Evolutionary conservation across 495 filamentous ascomycete species (phyloP).

Genomic region (Penicillium cataractarum): DNA sequence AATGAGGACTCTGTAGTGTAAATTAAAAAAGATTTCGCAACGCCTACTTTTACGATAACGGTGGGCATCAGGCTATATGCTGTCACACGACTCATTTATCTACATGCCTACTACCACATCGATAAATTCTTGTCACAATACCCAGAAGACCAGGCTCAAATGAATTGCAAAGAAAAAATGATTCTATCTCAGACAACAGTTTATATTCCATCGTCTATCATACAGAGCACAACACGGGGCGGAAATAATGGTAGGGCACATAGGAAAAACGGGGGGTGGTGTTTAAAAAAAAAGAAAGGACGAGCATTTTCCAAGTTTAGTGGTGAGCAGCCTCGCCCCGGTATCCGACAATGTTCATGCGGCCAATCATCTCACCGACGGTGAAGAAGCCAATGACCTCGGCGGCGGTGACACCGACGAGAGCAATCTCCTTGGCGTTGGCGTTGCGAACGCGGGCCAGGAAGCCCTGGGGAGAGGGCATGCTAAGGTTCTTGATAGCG

Average conservation of each 20-base stretch:
- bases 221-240: constrained; percentile 51
- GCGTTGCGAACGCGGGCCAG: constrained; percentile 70
- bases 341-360: constrained; percentile 93
- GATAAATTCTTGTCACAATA: not conserved
- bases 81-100: not conserved
- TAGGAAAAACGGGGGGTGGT: constrained; percentile 28
- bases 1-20: not conserved
- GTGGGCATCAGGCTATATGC: not conserved
- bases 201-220: constrained; percentile 60
- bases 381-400: constrained; percentile 97
- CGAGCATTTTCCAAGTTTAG: constrained; percentile 48
- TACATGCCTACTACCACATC: not conserved
- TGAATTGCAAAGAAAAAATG: constrained; percentile 25
- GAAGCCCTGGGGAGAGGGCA: constrained; percentile 51
- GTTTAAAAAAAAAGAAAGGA: constrained; percentile 36
- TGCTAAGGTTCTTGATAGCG: constrained; percentile 46
- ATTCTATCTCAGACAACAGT: constrained; percentile 53
- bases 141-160: constrained; percentile 7
- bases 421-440: constrained; percentile 65
- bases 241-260: constrained; percentile 37
- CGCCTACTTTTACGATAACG: not conserved
- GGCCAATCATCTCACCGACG: constrained; percentile 93
- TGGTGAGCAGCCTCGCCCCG: constrained; percentile 67
- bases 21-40: not conserved
- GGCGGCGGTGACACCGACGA: constrained; percentile 75